Percentiles rank a stretch among this genome's conserved stretches.
These are phyloP conservation scores for Septoria linicola DNA, from an alignment of 2,329 filamentous ascomycete species.

Conservation along the genomic window DNA sequence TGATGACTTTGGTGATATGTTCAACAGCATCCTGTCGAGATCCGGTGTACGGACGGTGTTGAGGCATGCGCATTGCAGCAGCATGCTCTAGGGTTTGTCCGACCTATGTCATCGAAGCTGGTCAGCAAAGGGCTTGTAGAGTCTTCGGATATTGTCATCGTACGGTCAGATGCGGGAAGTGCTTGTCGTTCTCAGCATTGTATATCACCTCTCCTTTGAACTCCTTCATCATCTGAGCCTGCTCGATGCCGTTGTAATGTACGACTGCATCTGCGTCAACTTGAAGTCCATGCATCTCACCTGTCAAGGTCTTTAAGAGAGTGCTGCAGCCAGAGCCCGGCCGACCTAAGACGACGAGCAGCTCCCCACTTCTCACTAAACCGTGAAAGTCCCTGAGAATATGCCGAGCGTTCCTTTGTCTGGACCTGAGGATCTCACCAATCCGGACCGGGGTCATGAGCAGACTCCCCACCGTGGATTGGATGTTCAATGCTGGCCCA, in stretches of 20 bases:
- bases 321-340: constrained; percentile 66
- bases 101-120: too few species aligned
- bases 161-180: constrained; percentile 73
- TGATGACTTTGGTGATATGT: constrained; percentile 50
- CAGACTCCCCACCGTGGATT: constrained; percentile 61
- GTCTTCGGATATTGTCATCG: constrained; percentile 60
- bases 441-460: constrained; percentile 45
- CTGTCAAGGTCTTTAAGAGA: constrained; percentile 77
- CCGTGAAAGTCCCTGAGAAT: constrained; percentile 57
- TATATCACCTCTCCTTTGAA: constrained; percentile 85
- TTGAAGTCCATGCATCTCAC: constrained; percentile 75
- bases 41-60: constrained; percentile 37
- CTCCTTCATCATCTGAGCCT: constrained; percentile 70
- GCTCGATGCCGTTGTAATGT: constrained; percentile 75
- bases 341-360: constrained; percentile 41
- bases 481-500: constrained; percentile 61
- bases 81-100: constrained; percentile 57
- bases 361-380: constrained; percentile 49
- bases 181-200: constrained; percentile 77
- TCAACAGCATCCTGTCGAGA: constrained; percentile 45
- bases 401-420: constrained; percentile 51
- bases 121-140: too few species aligned
- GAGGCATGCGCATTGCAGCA: constrained; percentile 51
- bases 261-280: constrained; percentile 68
- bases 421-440: constrained; percentile 53